phyloP scores from a whole-genome alignment of 148 eudicot genomes.

The Simmondsia chinensis region DNA sequence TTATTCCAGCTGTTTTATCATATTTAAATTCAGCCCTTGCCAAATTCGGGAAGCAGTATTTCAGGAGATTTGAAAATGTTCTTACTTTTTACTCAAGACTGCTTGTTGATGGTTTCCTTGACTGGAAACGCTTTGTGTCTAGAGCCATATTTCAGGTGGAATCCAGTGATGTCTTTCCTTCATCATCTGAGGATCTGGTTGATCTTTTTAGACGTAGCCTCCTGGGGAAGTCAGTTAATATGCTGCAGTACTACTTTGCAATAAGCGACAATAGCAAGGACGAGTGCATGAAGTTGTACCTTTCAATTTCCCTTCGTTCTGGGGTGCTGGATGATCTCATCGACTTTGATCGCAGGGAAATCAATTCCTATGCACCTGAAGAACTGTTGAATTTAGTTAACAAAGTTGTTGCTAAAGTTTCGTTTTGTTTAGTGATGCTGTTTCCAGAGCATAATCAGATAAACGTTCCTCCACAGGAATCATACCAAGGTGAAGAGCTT shows the following conservation, averaged over 20 bases:
- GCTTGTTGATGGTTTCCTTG: conserved; percentile 43
- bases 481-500: conserved; percentile 9
- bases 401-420: conserved; percentile 50
- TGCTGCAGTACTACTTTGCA: conserved; percentile 40
- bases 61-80: conserved; percentile 19
- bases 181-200: conserved; percentile 39
- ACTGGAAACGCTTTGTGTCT: conserved; percentile 62
- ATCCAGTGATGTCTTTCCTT: conserved; percentile 15
- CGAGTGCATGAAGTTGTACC: conserved; percentile 37
- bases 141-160: conserved; percentile 39
- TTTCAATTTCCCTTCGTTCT: conserved; percentile 35
- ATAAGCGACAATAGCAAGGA: conserved; percentile 19
- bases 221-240: conserved; percentile 47
- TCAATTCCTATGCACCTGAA: conserved; percentile 23
- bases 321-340: conserved; percentile 23
- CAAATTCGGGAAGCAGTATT: conserved; percentile 23
- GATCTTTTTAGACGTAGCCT: conserved; percentile 43
- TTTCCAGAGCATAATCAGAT: conserved; percentile 24
- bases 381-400: conserved; percentile 45
- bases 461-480: conserved; percentile 16
- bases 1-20: conserved; percentile 60
- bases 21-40: conserved; percentile 32
- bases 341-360: conserved; percentile 29
- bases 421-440: conserved; percentile 47
- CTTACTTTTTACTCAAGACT: conserved; percentile 38